Conservation (phyloP, 768 basidiomycete species). For the Podaxis carcinomalis region DNA sequence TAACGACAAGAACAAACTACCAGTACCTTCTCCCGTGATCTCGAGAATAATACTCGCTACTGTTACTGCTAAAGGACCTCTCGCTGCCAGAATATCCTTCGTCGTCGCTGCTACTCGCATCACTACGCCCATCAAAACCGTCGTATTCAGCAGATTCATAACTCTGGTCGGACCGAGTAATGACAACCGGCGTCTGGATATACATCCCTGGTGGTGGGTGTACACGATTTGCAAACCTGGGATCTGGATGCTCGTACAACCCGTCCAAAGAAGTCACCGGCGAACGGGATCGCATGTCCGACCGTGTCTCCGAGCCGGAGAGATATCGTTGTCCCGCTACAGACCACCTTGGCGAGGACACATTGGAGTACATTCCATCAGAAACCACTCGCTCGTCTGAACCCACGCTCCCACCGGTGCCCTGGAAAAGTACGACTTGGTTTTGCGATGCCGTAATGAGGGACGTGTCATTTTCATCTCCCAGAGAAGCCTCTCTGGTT, state of each 20-base stretch:
- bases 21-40: neutral
- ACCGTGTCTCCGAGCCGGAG: slow-evolving; percentile 7
- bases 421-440: slow-evolving; percentile 5
- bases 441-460: neutral
- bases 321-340: neutral
- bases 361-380: slow-evolving; percentile 1
- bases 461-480: neutral
- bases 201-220: neutral
- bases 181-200: neutral
- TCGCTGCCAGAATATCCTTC: neutral
- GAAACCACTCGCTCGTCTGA: neutral
- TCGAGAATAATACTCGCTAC: neutral
- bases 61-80: slow-evolving; percentile 4
- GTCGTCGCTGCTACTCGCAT: neutral
- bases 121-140: neutral
- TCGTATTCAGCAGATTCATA: neutral
- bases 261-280: slow-evolving; percentile 1
- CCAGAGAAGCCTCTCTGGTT: neutral
- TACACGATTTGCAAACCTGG: neutral
- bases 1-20: neutral
- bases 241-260: slow-evolving; percentile 8
- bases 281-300: slow-evolving; percentile 1
- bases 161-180: slow-evolving; percentile 2
- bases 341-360: slow-evolving; percentile 7
- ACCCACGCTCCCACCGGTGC: neutral